Percentiles rank a stretch among this genome's conserved stretches.
Conservation (phyloP, 768 basidiomycete species). For the Boletus rubescentipes region DNA sequence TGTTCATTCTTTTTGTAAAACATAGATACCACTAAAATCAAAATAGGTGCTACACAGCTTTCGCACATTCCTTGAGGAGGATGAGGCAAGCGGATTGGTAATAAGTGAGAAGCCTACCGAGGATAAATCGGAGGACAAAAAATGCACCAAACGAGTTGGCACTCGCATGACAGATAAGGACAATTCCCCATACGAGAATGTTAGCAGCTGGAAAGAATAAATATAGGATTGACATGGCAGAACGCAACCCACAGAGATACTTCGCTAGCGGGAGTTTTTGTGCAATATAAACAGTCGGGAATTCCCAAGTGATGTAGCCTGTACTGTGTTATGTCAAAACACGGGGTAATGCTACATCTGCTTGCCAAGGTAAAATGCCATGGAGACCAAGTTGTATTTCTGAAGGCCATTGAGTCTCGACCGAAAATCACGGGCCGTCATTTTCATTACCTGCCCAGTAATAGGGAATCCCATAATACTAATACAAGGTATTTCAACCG, state of each 20-base stretch:
- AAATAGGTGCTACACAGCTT: too few relatives aligned
- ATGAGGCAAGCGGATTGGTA: too few relatives aligned
- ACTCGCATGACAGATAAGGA: conserved; percentile 21
- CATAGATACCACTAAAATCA: too few relatives aligned
- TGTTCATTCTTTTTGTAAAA: conserved; percentile 36
- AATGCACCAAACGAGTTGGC: too few relatives aligned
- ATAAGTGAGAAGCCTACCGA: too few relatives aligned
- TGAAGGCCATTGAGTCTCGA: not conserved
- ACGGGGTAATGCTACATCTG: too few relatives aligned
- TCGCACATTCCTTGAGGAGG: too few relatives aligned
- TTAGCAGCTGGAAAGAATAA: conserved; percentile 28
- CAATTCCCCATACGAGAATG: conserved; percentile 40
- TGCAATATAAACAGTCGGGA: conserved; percentile 41
- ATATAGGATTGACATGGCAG: not conserved
- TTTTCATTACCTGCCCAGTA: conserved; percentile 7
- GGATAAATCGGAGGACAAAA: too few relatives aligned
- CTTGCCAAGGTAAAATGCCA: too few relatives aligned
- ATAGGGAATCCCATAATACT: conserved; percentile 10
- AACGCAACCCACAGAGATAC: conserved; percentile 32
- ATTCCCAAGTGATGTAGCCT: conserved; percentile 39
- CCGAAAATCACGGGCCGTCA: not conserved
- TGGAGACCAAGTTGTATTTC: too few relatives aligned
- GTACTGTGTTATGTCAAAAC: not conserved
- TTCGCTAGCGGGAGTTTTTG: conserved; percentile 26
- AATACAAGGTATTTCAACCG: too few relatives aligned